Evolutionary conservation across 306 rosid species (phyloP), one percentile per base, ranked within the genome.

Genomic region (Quercus gilva): DNA sequence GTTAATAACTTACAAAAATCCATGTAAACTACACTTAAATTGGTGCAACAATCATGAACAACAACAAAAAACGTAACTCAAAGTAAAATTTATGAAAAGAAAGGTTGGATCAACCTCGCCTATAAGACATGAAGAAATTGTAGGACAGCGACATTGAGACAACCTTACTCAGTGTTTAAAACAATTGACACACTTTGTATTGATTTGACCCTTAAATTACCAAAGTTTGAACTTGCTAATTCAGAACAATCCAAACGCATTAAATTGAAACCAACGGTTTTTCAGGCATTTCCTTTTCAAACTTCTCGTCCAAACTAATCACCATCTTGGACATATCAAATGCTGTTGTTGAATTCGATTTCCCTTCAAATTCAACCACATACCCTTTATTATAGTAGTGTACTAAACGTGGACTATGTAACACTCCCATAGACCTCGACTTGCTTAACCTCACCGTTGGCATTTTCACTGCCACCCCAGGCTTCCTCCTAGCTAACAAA

Each of bases 391-490:
- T 35, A 2, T 31, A 64, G 73, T 74, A 15, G 41, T 60, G 84
- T 33, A 74, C 57, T 1, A 84, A 1, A 0, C 68, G 20, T 2
- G 81, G 76, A 59, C 86, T 81, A 2, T 65, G 86, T 80, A 84
- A 37, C 5, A 83, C 79, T 25, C 95, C 93, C 85, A 83, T 81
- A 2, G 97, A 92, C 79, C 91, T 89, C n/a, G 97, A 94, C 82
- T 88, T 91, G 41, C 73, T 86, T 17, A 90, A 70, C 81, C 71
- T 84, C 81, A 56, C 55, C 37, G 60, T 74, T 4, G 77, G 57
- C 85, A 72, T 74, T 69, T 58, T 85, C 78, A 82, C 79, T 1
- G 82, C 81, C 33, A 81, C 77, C 26, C 82, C 82, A 1, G 75
- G 71, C 53, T 79, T 86, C 69, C 78, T 87, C 60, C 86, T 73